These are phyloP conservation scores for Perkinsus olseni DNA, from an alignment of 169 alveolate genomes.

Conservation along the genomic window DNA sequence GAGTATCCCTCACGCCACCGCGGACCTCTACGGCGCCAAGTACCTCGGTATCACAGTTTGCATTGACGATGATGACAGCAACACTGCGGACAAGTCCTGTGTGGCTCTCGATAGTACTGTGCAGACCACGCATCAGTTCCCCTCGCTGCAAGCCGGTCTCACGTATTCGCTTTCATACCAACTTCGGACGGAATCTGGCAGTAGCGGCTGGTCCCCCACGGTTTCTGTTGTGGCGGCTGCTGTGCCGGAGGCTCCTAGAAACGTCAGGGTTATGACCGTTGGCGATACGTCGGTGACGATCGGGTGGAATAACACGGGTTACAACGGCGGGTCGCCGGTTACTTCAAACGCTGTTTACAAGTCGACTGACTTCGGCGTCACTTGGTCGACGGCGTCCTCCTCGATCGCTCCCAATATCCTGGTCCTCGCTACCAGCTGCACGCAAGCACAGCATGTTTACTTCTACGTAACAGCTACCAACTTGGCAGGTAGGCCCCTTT, in stretches of 20 bases:
- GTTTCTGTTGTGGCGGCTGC: background rate
- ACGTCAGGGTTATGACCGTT: background rate
- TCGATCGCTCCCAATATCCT: background rate
- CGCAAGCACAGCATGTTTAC: background rate
- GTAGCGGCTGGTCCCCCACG: background rate
- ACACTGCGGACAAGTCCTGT: background rate
- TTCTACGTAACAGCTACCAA: background rate
- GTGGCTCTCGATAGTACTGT: background rate
- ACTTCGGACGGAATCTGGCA: background rate
- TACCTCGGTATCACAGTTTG: background rate
- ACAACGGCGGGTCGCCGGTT: conserved; percentile 4
- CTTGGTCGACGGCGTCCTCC: background rate
- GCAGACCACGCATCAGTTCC: background rate
- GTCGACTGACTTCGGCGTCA: background rate
- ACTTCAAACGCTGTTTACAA: background rate
- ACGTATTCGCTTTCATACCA: background rate
- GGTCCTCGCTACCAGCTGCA: background rate
- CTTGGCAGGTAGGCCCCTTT: background rate
- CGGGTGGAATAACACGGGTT: conserved; percentile 13
- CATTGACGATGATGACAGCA: background rate
- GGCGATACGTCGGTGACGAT: background rate
- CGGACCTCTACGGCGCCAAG: background rate
- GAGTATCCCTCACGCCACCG: background rate
- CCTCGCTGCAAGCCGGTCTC: background rate
- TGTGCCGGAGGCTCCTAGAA: background rate